Percentiles rank a stretch among this genome's conserved stretches.
phyloP scores from a whole-genome alignment of 768 basidiomycete genomes.

The Sarcodon aspratus region DNA sequence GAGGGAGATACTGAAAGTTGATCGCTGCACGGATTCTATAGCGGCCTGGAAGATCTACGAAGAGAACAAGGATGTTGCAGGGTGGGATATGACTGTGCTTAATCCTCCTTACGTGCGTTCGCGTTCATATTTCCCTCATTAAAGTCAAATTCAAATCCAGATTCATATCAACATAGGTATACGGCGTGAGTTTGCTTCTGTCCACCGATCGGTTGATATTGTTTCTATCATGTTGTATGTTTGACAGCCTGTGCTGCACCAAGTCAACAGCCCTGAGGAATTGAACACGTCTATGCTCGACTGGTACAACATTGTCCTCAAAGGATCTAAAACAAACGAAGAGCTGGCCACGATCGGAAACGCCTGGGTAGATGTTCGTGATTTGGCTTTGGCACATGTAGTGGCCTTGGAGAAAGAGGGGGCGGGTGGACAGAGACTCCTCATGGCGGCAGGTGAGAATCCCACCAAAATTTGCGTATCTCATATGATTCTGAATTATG shows the following conservation, averaged over 20 bases:
- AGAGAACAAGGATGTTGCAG: slow-evolving; percentile 27
- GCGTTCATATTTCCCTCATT: background rate
- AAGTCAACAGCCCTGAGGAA: slow-evolving; percentile 19
- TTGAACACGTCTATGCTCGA: slow-evolving; percentile 23
- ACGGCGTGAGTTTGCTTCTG: slow-evolving; percentile 1
- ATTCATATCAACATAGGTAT: background rate
- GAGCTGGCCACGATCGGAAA: background rate
- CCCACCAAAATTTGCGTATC: no score
- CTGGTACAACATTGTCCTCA: slow-evolving; percentile 13
- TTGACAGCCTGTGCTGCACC: slow-evolving; percentile 18
- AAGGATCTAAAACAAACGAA: slow-evolving; percentile 3
- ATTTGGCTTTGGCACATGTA: slow-evolving; percentile 20
- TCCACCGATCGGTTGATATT: background rate
- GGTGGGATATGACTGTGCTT: slow-evolving; percentile 41
- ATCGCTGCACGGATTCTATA: slow-evolving; percentile 4
- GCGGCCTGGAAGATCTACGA: slow-evolving; percentile 41
- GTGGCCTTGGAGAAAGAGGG: slow-evolving; percentile 17
- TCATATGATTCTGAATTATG: background rate
- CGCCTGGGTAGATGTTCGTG: slow-evolving; percentile 24
- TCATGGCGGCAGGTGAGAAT: slow-evolving; percentile 9
- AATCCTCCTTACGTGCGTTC: slow-evolving; percentile 39
- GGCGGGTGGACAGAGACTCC: slow-evolving; percentile 28
- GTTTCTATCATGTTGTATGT: background rate
- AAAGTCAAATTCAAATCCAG: background rate
- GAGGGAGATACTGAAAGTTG: background rate